A percentile compares a stretch with the other conserved stretches of the same genome.
phyloP scores from a whole-genome alignment of 306 rosid genomes.

The Echinosophora koreensis region DNA sequence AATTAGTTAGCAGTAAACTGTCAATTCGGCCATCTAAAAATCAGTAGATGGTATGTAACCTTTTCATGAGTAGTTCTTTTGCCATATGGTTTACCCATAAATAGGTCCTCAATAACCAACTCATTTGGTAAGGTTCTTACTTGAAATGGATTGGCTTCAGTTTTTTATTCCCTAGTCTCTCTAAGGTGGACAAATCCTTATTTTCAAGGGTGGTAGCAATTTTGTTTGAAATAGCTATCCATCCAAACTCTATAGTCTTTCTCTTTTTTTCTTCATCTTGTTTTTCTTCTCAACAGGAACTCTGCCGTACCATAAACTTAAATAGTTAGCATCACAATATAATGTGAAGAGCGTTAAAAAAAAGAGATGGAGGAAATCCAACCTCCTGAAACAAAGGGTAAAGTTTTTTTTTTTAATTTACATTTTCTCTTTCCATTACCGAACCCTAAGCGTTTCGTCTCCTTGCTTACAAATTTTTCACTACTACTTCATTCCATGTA shows the following conservation, averaged over 20 bases:
- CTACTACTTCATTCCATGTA: too few species aligned
- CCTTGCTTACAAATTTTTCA: too few species aligned
- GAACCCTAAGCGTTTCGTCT: neutral
- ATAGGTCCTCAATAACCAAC: conserved; percentile 79
- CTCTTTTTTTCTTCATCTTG: too few species aligned
- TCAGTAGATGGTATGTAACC: too few species aligned
- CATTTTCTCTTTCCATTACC: neutral
- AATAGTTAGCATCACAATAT: conserved; percentile 21
- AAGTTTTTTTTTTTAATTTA: conserved; percentile 17
- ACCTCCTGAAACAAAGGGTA: conserved; percentile 23
- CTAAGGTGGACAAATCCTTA: conserved; percentile 47
- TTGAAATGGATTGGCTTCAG: conserved; percentile 66
- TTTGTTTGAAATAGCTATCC: conserved; percentile 46
- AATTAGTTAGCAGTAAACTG: neutral
- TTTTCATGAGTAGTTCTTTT: conserved; percentile 83
- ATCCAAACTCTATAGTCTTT: conserved; percentile 60
- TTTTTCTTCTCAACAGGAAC: conserved; percentile 66
- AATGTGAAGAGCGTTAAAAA: neutral
- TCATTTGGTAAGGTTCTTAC: conserved; percentile 84
- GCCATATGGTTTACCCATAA: conserved; percentile 97
- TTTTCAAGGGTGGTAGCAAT: conserved; percentile 50
- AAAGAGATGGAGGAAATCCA: neutral
- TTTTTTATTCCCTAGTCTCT: conserved; percentile 50
- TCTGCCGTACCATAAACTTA: conserved; percentile 43
- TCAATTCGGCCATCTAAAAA: too few species aligned